A percentile compares a stretch with the other conserved stretches of the same genome.
Evolutionary conservation across 2,329 filamentous ascomycete genomes (phyloP).

Genomic region (Talaromyces sp.): DNA sequence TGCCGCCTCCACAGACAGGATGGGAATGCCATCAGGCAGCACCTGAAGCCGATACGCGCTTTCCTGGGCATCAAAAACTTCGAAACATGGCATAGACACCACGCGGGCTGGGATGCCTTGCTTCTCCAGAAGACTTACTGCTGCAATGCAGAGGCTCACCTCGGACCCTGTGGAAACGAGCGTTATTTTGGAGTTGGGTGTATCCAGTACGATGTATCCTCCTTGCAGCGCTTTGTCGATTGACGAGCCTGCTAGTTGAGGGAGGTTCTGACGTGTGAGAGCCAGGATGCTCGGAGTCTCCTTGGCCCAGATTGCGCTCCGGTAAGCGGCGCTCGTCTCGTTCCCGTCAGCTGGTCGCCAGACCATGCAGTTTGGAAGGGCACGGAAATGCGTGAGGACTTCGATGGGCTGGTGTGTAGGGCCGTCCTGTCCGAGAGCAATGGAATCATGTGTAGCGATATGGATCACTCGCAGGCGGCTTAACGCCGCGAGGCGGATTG

Average conservation of each 20-base stretch:
- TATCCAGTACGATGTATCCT: constrained; percentile 82
- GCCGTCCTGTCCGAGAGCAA: constrained; percentile 97
- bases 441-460: constrained; percentile 31
- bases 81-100: constrained; percentile 58
- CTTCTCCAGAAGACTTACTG: constrained; percentile 68
- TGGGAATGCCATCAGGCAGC: constrained; percentile 88
- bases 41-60: constrained; percentile 94
- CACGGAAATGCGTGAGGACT: constrained; percentile 96
- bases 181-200: no score
- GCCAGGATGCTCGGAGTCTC: constrained; percentile 89
- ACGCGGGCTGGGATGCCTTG: constrained; percentile 64
- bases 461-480: no score
- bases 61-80: constrained; percentile 88
- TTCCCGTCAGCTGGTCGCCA: constrained; percentile 98
- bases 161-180: no score
- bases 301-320: constrained; percentile 63
- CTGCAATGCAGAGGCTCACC: constrained; percentile 63
- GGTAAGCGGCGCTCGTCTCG: constrained; percentile 97
- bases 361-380: constrained; percentile 95
- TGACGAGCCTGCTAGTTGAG: constrained; percentile 89
- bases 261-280: constrained; percentile 88
- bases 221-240: constrained; percentile 82
- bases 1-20: constrained; percentile 93
- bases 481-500: no score
- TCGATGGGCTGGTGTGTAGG: constrained; percentile 99